These are phyloP conservation scores for Vitis hybrid DNA, from an alignment of 177 flowering plant species.

Conservation along the genomic window DNA sequence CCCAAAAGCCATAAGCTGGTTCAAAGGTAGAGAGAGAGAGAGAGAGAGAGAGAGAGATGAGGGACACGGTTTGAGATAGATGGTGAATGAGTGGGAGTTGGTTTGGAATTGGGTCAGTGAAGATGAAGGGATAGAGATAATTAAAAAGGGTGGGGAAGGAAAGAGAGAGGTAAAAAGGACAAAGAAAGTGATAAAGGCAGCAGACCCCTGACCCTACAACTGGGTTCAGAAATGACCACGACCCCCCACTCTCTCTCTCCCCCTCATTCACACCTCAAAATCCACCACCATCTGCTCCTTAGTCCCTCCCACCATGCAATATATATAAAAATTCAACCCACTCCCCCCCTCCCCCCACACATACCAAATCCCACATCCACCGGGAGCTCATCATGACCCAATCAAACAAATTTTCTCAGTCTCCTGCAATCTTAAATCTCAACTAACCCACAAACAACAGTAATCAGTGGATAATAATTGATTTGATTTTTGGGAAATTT, in stretches of 20 bases:
- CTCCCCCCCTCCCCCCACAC: not conserved
- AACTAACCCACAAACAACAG: not conserved
- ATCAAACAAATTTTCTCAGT: conserved; percentile 15
- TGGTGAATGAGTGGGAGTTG: conserved; percentile 9
- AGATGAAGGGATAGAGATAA: conserved; percentile 4
- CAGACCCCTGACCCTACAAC: conserved; percentile 41
- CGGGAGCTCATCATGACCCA: conserved; percentile 19
- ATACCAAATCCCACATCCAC: conserved; percentile 6
- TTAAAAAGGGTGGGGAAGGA: conserved; percentile 23
- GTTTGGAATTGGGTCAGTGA: not conserved
- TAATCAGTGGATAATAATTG: not conserved
- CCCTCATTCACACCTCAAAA: not conserved
- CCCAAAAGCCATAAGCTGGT: too few relatives aligned
- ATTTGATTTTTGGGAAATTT: too few relatives aligned
- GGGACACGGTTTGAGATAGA: too few relatives aligned
- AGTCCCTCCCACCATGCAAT: conserved; percentile 20
- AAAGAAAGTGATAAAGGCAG: conserved; percentile 38
- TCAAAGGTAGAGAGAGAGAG: too few relatives aligned
- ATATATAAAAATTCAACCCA: conserved; percentile 7
- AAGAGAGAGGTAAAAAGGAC: conserved; percentile 35
- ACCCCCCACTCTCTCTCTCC: conserved; percentile 13
- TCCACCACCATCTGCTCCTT: too few relatives aligned
- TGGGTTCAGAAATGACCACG: conserved; percentile 17
- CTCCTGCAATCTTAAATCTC: not conserved
- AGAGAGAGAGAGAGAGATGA: too few relatives aligned